These are phyloP conservation scores for Eremochloa ophiuroides DNA, from an alignment of 176 grass and related monocot genomes.

Conservation along the genomic window DNA sequence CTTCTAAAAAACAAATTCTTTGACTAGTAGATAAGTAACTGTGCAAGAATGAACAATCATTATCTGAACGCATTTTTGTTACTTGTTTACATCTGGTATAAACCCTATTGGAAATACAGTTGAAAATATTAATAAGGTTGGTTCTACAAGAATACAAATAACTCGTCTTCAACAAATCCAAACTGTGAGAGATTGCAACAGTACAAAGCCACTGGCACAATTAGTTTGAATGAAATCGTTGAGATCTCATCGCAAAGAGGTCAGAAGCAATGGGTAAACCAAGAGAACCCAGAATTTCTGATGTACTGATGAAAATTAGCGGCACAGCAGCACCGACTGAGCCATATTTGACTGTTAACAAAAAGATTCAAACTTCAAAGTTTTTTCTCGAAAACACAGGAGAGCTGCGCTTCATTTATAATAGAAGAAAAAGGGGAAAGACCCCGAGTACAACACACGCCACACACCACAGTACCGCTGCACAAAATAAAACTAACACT, in stretches of 20 bases:
- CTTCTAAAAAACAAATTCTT: slow-evolving; percentile 4
- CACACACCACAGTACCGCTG: too few species aligned
- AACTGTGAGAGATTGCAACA: neutral
- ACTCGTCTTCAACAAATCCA: neutral
- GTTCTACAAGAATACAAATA: neutral
- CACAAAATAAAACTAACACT: too few species aligned
- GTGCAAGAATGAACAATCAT: neutral
- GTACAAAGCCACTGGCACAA: neutral
- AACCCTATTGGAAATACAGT: neutral
- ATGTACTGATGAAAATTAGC: neutral
- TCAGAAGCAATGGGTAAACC: neutral
- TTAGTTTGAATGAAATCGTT: neutral
- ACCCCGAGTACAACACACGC: too few species aligned
- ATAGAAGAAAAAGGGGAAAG: too few species aligned
- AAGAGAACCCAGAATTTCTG: neutral
- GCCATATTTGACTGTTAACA: neutral
- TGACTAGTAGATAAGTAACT: neutral
- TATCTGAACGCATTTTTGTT: neutral
- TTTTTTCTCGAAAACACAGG: too few species aligned
- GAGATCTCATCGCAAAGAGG: neutral
- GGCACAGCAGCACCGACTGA: neutral
- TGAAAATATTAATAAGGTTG: neutral
- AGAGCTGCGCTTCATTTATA: too few species aligned
- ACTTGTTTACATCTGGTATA: neutral
- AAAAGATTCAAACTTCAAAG: neutral